These are phyloP conservation scores for Stemphylium vesicarium DNA, from an alignment of 2,329 filamentous ascomycete species.

Conservation along the genomic window DNA sequence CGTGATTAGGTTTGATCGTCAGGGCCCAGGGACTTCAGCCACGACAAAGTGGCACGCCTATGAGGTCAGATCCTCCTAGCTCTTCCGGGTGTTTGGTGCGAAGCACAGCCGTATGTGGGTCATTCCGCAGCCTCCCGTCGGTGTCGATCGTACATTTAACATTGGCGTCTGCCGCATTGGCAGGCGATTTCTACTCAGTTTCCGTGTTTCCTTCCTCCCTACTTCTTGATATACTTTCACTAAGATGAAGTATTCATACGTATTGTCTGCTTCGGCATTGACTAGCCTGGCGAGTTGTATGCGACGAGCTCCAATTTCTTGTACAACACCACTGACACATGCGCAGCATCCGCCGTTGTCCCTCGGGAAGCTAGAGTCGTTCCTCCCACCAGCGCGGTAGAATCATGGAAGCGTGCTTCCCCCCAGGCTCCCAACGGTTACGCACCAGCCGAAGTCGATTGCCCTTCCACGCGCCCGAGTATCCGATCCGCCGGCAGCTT, in stretches of 20 bases:
- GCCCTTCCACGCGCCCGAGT: constrained; percentile 71
- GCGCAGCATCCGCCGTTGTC: constrained; percentile 37
- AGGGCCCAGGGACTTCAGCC: constrained; percentile 17
- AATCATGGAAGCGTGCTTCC: constrained; percentile 51
- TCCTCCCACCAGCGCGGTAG: constrained; percentile 22
- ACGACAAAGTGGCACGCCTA: constrained; percentile 16
- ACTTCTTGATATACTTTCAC: neutral
- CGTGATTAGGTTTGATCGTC: constrained; percentile 21
- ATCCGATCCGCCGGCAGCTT: constrained; percentile 69
- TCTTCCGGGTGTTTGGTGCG: constrained; percentile 11
- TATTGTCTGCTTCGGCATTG: constrained; percentile 39
- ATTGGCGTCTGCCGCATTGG: constrained; percentile 12
- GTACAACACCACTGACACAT: constrained; percentile 22
- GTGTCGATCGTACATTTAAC: constrained; percentile 18
- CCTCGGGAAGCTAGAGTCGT: constrained; percentile 29
- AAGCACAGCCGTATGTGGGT: constrained; percentile 19
- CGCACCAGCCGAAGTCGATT: constrained; percentile 70
- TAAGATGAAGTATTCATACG: constrained; percentile 37
- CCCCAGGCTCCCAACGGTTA: constrained; percentile 72
- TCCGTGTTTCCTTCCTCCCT: neutral
- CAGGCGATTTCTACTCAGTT: constrained; percentile 3
- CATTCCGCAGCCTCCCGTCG: constrained; percentile 18
- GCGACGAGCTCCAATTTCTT: constrained; percentile 10
- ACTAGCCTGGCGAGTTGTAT: constrained; percentile 40
- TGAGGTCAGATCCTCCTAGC: constrained; percentile 27